Conservation (phyloP, 352 stramenopile genomes). For the Blastocystis sp. region DNA sequence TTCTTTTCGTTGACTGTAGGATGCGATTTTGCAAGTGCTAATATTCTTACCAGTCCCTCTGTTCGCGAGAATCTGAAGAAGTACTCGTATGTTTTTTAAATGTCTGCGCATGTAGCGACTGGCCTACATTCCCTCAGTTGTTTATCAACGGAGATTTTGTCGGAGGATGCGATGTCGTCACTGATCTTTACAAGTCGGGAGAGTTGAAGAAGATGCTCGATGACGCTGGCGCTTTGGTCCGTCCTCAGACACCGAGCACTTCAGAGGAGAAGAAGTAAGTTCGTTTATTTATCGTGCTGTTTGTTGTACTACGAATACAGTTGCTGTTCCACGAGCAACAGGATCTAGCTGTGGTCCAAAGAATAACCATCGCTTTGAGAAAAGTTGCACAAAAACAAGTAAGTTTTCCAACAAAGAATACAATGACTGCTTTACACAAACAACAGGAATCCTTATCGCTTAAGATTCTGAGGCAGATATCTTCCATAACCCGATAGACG, state of each 20-base stretch:
- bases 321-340: no score
- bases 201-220: constrained; percentile 76
- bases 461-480: constrained; percentile 34
- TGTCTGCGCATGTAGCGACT: constrained; percentile 70
- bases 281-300: no score
- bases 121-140: constrained; percentile 81
- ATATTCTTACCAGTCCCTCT: constrained; percentile 80
- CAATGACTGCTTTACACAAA: not conserved
- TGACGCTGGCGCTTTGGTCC: constrained; percentile 63
- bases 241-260: not conserved
- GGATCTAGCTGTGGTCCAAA: no score
- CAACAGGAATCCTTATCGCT: constrained; percentile 1
- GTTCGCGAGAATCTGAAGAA: constrained; percentile 82
- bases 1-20: constrained; percentile 63
- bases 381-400: no score
- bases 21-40: constrained; percentile 82
- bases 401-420: not conserved
- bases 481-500: constrained; percentile 21
- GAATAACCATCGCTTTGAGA: no score
- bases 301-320: no score
- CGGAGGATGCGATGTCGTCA: constrained; percentile 81
- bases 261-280: not conserved
- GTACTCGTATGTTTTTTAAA: constrained; percentile 75
- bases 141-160: constrained; percentile 84
- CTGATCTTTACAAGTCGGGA: constrained; percentile 82